A percentile compares a stretch with the other conserved stretches of the same genome.
Conservation (phyloP, 306 rosid genomes). For the Senna siamea region DNA sequence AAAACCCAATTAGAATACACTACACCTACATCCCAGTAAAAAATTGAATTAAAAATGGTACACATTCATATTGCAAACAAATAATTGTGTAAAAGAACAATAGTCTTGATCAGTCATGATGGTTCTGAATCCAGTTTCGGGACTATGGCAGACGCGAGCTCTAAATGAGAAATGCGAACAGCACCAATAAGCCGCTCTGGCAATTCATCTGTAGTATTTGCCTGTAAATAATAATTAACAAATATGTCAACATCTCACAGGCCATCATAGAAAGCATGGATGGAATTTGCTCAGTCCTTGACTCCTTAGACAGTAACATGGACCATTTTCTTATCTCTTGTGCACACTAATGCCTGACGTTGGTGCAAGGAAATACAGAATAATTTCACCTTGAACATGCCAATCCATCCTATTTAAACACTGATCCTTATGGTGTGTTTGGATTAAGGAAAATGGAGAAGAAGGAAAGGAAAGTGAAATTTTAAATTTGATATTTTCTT, state of each 20-base stretch:
- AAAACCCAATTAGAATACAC: constrained; percentile 31
- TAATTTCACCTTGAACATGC: too few species aligned
- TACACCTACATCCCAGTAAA: constrained; percentile 49
- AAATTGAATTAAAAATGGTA: constrained; percentile 42
- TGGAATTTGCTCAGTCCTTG: constrained; percentile 13
- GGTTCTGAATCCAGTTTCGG: constrained; percentile 78
- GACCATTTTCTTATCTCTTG: too few species aligned
- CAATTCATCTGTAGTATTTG: constrained; percentile 81
- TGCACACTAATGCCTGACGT: too few species aligned
- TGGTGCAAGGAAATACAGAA: too few species aligned
- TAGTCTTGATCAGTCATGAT: constrained; percentile 49
- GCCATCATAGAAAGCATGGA: constrained; percentile 9
- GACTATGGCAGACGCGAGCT: constrained; percentile 72
- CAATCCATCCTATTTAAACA: too few species aligned
- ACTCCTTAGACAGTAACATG: too few species aligned
- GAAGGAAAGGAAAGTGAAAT: too few species aligned
- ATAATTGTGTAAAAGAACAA: constrained; percentile 54
- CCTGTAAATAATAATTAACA: constrained; percentile 51
- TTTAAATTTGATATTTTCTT: too few species aligned
- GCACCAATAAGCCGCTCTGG: constrained; percentile 97
- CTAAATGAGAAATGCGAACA: constrained; percentile 86
- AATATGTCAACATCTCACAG: constrained; percentile 35
- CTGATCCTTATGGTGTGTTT: too few species aligned
- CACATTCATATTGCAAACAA: constrained; percentile 53
- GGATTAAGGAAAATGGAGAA: too few species aligned